Percentiles rank a stretch among this genome's conserved stretches.
phyloP scores from a whole-genome alignment of 2,329 filamentous ascomycete genomes.

The Monosporascus sp. region DNA sequence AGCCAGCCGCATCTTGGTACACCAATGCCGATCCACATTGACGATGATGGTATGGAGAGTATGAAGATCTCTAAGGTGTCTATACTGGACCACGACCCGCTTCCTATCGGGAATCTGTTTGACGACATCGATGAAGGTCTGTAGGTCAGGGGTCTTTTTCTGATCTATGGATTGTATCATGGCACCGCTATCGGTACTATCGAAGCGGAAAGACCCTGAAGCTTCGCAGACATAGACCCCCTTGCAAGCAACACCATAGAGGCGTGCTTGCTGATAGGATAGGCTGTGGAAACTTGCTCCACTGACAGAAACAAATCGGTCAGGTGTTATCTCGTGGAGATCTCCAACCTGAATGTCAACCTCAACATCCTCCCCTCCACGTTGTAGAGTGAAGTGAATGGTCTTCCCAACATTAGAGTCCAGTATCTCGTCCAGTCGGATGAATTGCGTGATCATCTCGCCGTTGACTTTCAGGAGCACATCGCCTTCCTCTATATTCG shows the following conservation, averaged over 20 bases:
- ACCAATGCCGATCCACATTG: constrained; percentile 92
- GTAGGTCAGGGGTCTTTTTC: constrained; percentile 79
- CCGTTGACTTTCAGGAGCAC: constrained; percentile 90
- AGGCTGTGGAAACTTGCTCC: constrained; percentile 93
- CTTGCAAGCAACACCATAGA: constrained; percentile 87
- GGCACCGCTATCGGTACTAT: constrained; percentile 87
- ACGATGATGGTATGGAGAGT: constrained; percentile 90
- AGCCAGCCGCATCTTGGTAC: constrained; percentile 87
- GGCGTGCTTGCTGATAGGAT: constrained; percentile 94
- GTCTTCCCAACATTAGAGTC: constrained; percentile 77
- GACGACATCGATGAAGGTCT: constrained; percentile 88
- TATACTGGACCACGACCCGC: constrained; percentile 89
- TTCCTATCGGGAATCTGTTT: constrained; percentile 76
- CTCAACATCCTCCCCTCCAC: constrained; percentile 81
- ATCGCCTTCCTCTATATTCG: constrained; percentile 89
- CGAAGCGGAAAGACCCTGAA: constrained; percentile 89
- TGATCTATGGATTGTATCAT: constrained; percentile 90
- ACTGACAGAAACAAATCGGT: constrained; percentile 89
- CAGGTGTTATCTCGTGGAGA: constrained; percentile 89
- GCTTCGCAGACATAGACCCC: constrained; percentile 95
- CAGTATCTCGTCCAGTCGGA: constrained; percentile 83
- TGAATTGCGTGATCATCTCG: constrained; percentile 87
- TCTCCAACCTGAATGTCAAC: constrained; percentile 82
- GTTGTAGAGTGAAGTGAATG: constrained; percentile 78
- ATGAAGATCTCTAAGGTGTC: constrained; percentile 90